Conservation (phyloP, 768 basidiomycete species). For the Rhizopogon sp. region DNA sequence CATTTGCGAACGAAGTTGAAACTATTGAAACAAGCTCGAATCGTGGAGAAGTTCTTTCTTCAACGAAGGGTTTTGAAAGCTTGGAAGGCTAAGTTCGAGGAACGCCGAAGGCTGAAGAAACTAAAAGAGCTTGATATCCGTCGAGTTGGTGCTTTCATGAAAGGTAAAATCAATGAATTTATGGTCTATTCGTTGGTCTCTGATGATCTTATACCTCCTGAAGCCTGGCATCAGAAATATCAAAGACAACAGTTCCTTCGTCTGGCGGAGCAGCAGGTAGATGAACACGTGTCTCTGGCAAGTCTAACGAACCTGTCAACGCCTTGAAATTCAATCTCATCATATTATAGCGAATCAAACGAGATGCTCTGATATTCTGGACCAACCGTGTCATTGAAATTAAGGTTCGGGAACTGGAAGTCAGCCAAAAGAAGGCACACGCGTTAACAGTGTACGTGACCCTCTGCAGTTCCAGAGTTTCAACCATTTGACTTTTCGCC, state of each 20-base stretch:
- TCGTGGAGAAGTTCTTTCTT: conserved; percentile 47
- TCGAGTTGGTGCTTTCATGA: conserved; percentile 23
- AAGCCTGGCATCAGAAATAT: conserved; percentile 46
- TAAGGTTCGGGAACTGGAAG: conserved; percentile 69
- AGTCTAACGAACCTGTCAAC: conserved; percentile 4
- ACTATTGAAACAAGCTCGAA: conserved; percentile 47
- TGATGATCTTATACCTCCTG: conserved; percentile 4
- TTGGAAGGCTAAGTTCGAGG: conserved; percentile 44
- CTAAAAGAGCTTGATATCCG: conserved; percentile 38
- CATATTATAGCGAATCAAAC: conserved; percentile 44
- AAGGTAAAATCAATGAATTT: conserved; percentile 25
- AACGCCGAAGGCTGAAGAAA: conserved; percentile 39
- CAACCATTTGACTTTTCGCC: conserved; percentile 1
- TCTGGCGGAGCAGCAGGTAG: conserved; percentile 40
- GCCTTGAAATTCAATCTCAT: conserved; percentile 1
- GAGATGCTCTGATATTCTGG: conserved; percentile 52
- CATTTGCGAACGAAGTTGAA: conserved; percentile 45
- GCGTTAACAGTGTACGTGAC: conserved; percentile 31
- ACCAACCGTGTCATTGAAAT: conserved; percentile 68
- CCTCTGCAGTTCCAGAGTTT: conserved; percentile 7
- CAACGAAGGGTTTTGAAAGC: conserved; percentile 41
- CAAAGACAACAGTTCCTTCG: conserved; percentile 34
- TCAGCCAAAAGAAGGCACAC: conserved; percentile 41
- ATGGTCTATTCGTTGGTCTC: neutral
- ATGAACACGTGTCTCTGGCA: conserved; percentile 36